Base-by-base conservation (phyloP, 1,139 yeast genomes). In the Suhomyces atakaporum region DNA sequence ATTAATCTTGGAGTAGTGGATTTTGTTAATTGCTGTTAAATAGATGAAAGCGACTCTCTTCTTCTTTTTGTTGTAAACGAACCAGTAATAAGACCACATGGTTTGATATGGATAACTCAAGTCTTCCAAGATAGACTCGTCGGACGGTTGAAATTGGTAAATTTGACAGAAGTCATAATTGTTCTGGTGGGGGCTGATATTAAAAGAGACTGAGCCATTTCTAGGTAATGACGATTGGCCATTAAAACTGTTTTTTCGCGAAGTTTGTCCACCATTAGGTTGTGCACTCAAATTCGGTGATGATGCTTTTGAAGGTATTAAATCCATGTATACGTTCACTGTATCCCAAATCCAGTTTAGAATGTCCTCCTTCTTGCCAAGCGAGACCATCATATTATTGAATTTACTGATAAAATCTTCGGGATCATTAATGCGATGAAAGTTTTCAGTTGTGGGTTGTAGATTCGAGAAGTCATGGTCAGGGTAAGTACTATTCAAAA, bases 61-160 rank as follows among this genome's bases (percentile, higher is more conserved):
- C 62, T 85, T 79, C 54, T 87, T 85, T 61, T 87, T 89, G 63
- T 88, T 92, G 63, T 86, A 89, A 35, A 92, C 81, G 59, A 92
- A 92, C 84, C 95, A 92, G 73, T 87, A 87, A 56, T 83, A 73
- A 26, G 92, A 84, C 98, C 98, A 92, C 63, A 85, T 69, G 1
- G 84, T 77, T 33, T 86, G 90, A 25, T 85, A 83, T 24, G 83
- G 86, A 50, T 79, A 82, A 41, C 58, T 77, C 45, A 69, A 59
- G 59, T 69, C 81, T 67, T 81, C 86, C 46, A 85, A 83, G 24
- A 88, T 69, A 28, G 87, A 82, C 35, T 87, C 82, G 48, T 85
- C 89, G 9, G 87, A 78, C 2, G 96, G 95, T 41, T 79, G 82
- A 53, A 85, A 80, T 50, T 82, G 84, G 56, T 84, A 89, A 16